A percentile compares a stretch with the other conserved stretches of the same genome.
Conservation (phyloP, 129 eudicot genomes). For the carrot (Daucus carota) region DNA sequence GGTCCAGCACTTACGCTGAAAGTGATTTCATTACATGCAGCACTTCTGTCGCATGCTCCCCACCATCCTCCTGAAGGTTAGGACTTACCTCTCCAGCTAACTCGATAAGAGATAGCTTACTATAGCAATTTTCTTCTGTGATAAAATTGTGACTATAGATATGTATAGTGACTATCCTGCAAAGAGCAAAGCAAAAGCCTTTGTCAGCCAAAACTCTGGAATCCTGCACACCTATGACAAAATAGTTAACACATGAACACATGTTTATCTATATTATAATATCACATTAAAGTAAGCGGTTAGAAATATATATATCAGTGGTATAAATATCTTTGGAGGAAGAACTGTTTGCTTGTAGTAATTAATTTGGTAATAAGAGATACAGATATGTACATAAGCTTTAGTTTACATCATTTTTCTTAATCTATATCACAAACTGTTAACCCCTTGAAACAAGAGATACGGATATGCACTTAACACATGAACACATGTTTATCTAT, state of each 20-base stretch:
- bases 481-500: not conserved
- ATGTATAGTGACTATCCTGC: conserved; percentile 84
- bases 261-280: not conserved
- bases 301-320: not conserved
- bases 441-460: not conserved
- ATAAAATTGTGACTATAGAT: conserved; percentile 66
- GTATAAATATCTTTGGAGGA: not conserved
- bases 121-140: conserved; percentile 72
- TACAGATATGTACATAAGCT: not conserved
- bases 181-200: conserved; percentile 14
- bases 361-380: not conserved
- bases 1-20: conserved; percentile 63
- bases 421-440: not conserved
- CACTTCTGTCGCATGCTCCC: conserved; percentile 75
- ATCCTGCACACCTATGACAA: not conserved
- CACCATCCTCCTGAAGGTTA: conserved; percentile 50
- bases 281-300: not conserved
- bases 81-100: conserved; percentile 88
- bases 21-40: conserved; percentile 88
- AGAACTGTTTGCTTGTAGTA: not conserved
- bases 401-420: not conserved
- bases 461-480: too few species aligned
- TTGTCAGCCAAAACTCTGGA: conserved; percentile 7
- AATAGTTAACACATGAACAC: not conserved
- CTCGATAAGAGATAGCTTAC: conserved; percentile 94